Evolutionary conservation across 1,284 basidiomycete species (phyloP), one percentile per base, ranked within the genome.

Genomic region (Cutaneotrichosporon daszewskae): DNA sequence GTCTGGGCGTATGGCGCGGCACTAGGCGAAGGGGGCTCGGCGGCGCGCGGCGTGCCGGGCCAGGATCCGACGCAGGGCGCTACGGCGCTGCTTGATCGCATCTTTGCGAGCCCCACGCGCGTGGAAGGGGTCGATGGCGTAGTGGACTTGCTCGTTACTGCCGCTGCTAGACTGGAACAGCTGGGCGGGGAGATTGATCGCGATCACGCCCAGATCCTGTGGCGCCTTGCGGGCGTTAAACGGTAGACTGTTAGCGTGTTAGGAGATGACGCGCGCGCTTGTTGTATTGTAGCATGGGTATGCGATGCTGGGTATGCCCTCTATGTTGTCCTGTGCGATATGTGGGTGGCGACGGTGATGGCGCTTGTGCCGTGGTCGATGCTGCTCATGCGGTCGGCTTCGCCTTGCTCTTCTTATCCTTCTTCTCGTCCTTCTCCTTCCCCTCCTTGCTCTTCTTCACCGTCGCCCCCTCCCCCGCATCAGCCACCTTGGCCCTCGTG

Each of bases 1-100:
- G 46, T 57, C 7, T 61, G 59, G 57, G 54, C 50, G 9, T 64
- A 57, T 35, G 49, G 48, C 8, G 37, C 45, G 14, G 49, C 44
- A n/a, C 14, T 41, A 20, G n/a, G n/a, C n/a, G n/a, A n/a, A n/a
- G n/a, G n/a, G n/a, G n/a, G n/a, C n/a, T 23, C 33, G n/a, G 31
- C 26, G 17, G 46, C 49, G 25, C 27, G 27, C n/a, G 29, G 17
- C 3, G 29, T 33, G 14, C 27, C 24, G 3, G 27, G 19, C 8
- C n/a, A 25, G 20, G 29, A 22, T 20, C 26, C 32, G 23, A 40
- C 19, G 12, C 36, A 48, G 27, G 27, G 26, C 12, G 27, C 37
- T 4, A 37, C 32, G 1, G 40, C 38, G 5, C 43, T 58, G 9
- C 51, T 58, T 24, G 56, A 58, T 26, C 24, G 36, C n/a, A 55